Conservation (phyloP, 2,329 filamentous ascomycete species). For the Penicillium sp. region DNA sequence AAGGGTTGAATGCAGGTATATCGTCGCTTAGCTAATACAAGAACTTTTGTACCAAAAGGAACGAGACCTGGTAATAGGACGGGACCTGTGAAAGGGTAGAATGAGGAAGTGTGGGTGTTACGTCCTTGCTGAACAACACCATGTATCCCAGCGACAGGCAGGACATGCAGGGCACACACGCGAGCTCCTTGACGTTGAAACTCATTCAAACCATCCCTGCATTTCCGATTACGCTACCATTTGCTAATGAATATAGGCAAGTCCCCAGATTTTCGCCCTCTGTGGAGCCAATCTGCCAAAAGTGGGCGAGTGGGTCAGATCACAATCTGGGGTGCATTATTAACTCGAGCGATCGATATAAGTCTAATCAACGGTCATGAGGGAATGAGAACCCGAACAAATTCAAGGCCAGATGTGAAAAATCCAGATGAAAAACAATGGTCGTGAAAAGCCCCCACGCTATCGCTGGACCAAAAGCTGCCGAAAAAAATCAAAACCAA, state of each 20-base stretch:
- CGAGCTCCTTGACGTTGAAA: neutral
- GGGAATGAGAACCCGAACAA: neutral
- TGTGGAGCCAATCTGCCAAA: constrained; percentile 21
- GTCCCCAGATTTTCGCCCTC: neutral
- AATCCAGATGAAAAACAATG: neutral
- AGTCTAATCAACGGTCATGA: constrained; percentile 22
- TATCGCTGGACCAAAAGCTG: neutral
- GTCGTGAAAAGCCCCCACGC: neutral
- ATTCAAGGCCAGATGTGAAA: neutral
- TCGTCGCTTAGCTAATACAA: neutral
- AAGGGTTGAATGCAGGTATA: neutral
- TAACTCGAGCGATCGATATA: constrained; percentile 19
- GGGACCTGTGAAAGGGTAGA: too few relatives aligned
- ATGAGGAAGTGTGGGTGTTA: neutral
- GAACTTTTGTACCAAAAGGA: too few relatives aligned
- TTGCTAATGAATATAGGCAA: neutral
- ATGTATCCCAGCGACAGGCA: neutral
- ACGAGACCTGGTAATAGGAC: neutral
- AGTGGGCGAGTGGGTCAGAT: constrained; percentile 20
- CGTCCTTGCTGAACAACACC: neutral
- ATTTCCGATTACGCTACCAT: neutral
- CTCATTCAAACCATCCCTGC: neutral
- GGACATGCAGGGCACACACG: neutral
- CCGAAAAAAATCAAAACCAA: constrained; percentile 2
- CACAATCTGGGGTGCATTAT: constrained; percentile 8